phyloP scores from a whole-genome alignment of 768 basidiomycete species.

The Pleurotus tuber-regium region DNA sequence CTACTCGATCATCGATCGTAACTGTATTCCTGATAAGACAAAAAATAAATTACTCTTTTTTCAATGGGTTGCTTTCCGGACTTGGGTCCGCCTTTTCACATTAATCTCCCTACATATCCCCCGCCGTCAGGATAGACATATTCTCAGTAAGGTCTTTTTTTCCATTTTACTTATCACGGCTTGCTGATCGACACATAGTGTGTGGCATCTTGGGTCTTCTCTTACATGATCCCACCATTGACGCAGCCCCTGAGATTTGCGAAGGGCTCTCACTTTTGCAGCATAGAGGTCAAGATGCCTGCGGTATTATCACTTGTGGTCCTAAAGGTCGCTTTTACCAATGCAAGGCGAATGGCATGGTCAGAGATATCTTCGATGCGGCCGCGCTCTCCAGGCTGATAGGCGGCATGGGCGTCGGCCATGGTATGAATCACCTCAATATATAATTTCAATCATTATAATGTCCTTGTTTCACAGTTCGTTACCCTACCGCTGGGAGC shows the following conservation, averaged over 20 bases:
- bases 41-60: constrained; percentile 3
- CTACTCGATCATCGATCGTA: neutral
- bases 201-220: constrained; percentile 92
- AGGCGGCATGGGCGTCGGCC: constrained; percentile 97
- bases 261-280: constrained; percentile 96
- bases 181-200: constrained; percentile 43
- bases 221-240: constrained; percentile 69
- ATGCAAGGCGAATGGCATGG: constrained; percentile 99
- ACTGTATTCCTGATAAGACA: neutral
- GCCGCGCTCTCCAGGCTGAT: constrained; percentile 71
- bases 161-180: constrained; percentile 3
- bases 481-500: constrained; percentile 97
- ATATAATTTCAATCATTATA: constrained; percentile 10
- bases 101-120: neutral
- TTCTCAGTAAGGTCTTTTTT: constrained; percentile 1
- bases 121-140: neutral
- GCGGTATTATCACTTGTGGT: constrained; percentile 95
- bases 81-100: neutral
- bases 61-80: constrained; percentile 1
- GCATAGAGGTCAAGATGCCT: constrained; percentile 97
- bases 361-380: constrained; percentile 92
- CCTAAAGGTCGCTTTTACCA: constrained; percentile 94
- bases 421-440: constrained; percentile 56
- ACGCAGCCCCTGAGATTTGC: constrained; percentile 85
- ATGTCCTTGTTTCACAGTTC: constrained; percentile 49